These are phyloP conservation scores for Rhodosporidiobolus sp. DNA, from an alignment of 768 basidiomycete species.

Conservation along the genomic window DNA sequence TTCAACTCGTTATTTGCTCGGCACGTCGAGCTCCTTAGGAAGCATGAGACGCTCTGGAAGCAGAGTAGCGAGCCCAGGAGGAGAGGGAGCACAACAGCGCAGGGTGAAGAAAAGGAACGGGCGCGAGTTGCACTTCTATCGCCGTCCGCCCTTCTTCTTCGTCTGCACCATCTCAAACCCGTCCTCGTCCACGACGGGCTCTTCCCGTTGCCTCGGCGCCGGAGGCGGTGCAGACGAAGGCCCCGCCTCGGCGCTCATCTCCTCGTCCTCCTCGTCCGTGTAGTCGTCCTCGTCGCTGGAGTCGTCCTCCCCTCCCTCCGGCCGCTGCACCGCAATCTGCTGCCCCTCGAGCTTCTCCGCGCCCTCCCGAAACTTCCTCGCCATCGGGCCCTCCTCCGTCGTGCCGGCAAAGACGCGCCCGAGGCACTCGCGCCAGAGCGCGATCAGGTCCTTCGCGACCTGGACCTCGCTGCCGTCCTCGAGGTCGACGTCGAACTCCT, in stretches of 20 bases:
- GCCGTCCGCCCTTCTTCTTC: constrained; percentile 47
- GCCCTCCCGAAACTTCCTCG: constrained; percentile 63
- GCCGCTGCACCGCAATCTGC: constrained; percentile 9
- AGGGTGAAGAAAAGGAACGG: not conserved
- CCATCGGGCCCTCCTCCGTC: constrained; percentile 53
- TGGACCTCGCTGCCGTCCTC: constrained; percentile 78
- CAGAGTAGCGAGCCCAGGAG: too few relatives aligned
- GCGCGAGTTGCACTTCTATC: constrained; percentile 10
- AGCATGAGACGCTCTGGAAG: too few relatives aligned
- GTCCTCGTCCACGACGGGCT: constrained; percentile 82
- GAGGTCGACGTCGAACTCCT: constrained; percentile 78
- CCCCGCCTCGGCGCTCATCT: constrained; percentile 54
- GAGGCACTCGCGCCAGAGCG: constrained; percentile 57
- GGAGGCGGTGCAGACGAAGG: constrained; percentile 39
- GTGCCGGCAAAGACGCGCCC: constrained; percentile 47
- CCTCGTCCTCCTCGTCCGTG: constrained; percentile 53
- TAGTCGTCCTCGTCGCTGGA: constrained; percentile 41
- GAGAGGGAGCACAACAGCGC: too few relatives aligned
- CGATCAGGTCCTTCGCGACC: constrained; percentile 70
- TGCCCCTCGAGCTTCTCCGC: constrained; percentile 59
- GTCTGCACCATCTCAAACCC: constrained; percentile 75
- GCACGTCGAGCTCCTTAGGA: too few relatives aligned
- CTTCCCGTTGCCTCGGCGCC: constrained; percentile 50
- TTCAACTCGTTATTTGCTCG: too few relatives aligned
- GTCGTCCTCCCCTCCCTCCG: constrained; percentile 14